These are phyloP conservation scores for Sporisorium sorghi DNA, from an alignment of 1,284 basidiomycete species.

Conservation along the genomic window DNA sequence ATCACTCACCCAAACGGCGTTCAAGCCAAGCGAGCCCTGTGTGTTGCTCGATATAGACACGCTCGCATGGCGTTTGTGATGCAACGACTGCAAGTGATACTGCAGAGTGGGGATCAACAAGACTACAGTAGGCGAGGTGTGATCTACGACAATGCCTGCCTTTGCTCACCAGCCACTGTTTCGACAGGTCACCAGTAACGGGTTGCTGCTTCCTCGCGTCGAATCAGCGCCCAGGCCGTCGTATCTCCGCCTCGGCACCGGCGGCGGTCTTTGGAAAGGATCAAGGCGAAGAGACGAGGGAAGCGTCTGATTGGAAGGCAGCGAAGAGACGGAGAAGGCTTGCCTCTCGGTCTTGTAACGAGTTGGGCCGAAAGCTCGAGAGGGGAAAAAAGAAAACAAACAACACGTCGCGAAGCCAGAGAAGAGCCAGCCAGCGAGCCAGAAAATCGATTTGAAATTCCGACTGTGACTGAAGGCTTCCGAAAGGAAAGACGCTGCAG, in stretches of 20 bases:
- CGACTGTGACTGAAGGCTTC: background rate
- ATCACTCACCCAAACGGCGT: background rate
- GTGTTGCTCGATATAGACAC: no score
- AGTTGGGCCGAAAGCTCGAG: background rate
- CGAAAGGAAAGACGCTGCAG: background rate
- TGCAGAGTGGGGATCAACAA: no score
- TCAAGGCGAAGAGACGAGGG: background rate
- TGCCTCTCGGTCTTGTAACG: conserved; percentile 3
- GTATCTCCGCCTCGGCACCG: conserved; percentile 4
- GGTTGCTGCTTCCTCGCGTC: background rate
- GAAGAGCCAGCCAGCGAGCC: background rate
- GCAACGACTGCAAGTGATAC: no score
- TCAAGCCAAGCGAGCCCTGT: no score
- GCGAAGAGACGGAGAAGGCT: background rate
- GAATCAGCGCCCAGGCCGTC: background rate
- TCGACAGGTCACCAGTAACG: background rate
- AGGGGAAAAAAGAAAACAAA: background rate
- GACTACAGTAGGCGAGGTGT: no score
- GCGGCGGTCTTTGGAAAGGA: conserved; percentile 1
- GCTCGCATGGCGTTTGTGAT: no score
- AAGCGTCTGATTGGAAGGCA: conserved; percentile 1
- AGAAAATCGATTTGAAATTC: background rate
- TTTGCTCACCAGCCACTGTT: no score
- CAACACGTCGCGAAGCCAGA: background rate
- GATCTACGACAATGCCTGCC: no score